phyloP scores from a whole-genome alignment of 257 asterid species.

The Solanum pennellii region DNA sequence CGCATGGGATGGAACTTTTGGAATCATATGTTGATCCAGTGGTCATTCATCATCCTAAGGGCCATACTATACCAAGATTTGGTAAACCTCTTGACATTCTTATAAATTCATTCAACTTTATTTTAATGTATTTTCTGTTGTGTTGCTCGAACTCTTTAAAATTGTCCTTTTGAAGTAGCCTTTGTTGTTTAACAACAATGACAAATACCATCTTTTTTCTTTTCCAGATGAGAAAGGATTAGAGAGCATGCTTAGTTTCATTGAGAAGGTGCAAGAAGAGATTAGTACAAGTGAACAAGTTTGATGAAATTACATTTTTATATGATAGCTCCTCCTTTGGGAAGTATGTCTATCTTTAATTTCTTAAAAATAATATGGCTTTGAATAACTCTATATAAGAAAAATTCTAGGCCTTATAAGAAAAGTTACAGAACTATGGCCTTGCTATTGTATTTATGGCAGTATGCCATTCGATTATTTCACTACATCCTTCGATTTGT shows the following conservation, averaged over 20 bases:
- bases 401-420: neutral
- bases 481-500: neutral
- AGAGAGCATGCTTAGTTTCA: neutral
- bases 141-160: neutral
- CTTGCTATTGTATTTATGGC: neutral
- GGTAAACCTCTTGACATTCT: neutral
- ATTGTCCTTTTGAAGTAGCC: neutral
- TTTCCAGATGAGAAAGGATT: slow-evolving; percentile 6
- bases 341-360: neutral
- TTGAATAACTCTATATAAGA: neutral
- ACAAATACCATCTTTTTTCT: neutral
- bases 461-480: neutral
- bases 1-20: neutral
- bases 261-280: neutral
- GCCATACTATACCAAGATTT: slow-evolving; percentile 8
- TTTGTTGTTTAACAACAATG: neutral
- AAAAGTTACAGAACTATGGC: neutral
- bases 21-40: slow-evolving; percentile 6
- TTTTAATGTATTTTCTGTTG: too few relatives aligned
- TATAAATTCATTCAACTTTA: neutral
- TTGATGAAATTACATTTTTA: neutral
- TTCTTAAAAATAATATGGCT: neutral
- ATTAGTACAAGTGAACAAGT: neutral
- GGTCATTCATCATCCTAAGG: slow-evolving; percentile 15
- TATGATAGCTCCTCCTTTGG: neutral